Conservation (phyloP, 2,329 filamentous ascomycete species). For the Curvularia verruculosa region DNA sequence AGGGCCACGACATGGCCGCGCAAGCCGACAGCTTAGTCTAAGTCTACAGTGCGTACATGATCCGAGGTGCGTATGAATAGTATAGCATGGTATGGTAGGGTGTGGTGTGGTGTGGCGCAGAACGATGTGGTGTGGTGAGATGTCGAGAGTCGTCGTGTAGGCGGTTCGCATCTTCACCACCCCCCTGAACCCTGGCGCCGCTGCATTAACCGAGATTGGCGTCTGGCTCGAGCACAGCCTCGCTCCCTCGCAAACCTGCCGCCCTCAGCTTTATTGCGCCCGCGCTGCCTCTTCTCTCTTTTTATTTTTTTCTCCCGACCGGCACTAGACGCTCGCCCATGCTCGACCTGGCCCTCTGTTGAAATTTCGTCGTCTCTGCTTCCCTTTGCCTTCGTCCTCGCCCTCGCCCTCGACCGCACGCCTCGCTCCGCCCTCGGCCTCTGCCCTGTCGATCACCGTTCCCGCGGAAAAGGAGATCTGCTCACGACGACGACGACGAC, state of each 20-base stretch:
- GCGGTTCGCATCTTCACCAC: background rate
- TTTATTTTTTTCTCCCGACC: conserved; percentile 17
- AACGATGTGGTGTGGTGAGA: background rate
- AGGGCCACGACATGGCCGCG: background rate
- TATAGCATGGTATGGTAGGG: too few species aligned
- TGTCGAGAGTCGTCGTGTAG: background rate
- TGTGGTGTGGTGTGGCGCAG: background rate
- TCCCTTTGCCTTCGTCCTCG: conserved; percentile 1
- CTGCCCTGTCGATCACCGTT: conserved; percentile 4
- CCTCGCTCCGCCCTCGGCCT: conserved; percentile 6
- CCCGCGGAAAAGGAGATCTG: conserved; percentile 32
- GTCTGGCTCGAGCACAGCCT: conserved; percentile 24
- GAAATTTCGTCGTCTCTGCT: conserved; percentile 18
- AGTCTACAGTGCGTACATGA: background rate
- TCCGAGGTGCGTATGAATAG: too few species aligned
- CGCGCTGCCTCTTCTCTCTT: conserved; percentile 16
- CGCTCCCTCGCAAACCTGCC: conserved; percentile 5
- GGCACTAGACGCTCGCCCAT: conserved; percentile 19
- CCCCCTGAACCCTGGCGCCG: conserved; percentile 4
- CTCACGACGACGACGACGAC: conserved; percentile 35
- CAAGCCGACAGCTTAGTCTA: background rate
- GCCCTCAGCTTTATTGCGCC: conserved; percentile 20
- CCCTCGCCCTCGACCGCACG: conserved; percentile 9
- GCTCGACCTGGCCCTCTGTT: conserved; percentile 19
- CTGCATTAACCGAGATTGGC: conserved; percentile 9